These are phyloP conservation scores for Lodderomyces margitis DNA, from an alignment of 1,139 yeast species.

Conservation along the genomic window DNA sequence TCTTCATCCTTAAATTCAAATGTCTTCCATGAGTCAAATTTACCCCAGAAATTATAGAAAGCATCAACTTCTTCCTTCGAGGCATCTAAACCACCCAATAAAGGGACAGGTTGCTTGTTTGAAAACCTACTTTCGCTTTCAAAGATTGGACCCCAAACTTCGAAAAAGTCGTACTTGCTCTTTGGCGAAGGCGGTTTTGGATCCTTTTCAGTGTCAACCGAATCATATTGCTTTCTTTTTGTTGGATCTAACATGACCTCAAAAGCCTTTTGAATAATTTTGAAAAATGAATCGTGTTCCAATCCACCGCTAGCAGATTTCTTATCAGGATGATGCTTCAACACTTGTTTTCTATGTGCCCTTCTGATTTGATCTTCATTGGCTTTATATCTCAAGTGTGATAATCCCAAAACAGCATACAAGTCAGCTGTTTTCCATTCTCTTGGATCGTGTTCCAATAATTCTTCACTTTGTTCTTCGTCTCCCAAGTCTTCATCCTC, in stretches of 20 bases:
- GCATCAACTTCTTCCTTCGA: constrained; percentile 82
- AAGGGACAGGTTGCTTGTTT: constrained; percentile 84
- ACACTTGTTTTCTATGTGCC: constrained; percentile 95
- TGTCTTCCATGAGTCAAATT: constrained; percentile 97
- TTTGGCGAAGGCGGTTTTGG: constrained; percentile 74
- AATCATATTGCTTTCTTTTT: constrained; percentile 91
- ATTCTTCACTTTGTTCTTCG: constrained; percentile 77
- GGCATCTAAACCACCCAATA: constrained; percentile 66
- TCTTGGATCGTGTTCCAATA: constrained; percentile 89
- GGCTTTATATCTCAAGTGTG: constrained; percentile 88
- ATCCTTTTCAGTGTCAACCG: constrained; percentile 87
- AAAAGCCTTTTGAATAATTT: constrained; percentile 94
- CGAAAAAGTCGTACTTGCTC: constrained; percentile 72
- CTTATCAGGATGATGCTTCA: constrained; percentile 98
- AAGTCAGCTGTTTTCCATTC: constrained; percentile 97
- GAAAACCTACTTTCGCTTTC: constrained; percentile 91
- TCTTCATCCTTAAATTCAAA: constrained; percentile 98
- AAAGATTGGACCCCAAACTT: constrained; percentile 91
- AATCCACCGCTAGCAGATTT: constrained; percentile 82
- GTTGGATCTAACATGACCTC: constrained; percentile 83
- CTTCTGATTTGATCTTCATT: constrained; percentile 91
- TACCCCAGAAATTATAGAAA: constrained; percentile 91
- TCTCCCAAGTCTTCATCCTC: constrained; percentile 72
- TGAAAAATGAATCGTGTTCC: constrained; percentile 96
- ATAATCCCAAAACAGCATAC: constrained; percentile 92